Percentiles rank a stretch among this genome's conserved stretches.
Evolutionary conservation across 2,329 filamentous ascomycete species (phyloP).

Genomic region (Colletotrichum tropicale): DNA sequence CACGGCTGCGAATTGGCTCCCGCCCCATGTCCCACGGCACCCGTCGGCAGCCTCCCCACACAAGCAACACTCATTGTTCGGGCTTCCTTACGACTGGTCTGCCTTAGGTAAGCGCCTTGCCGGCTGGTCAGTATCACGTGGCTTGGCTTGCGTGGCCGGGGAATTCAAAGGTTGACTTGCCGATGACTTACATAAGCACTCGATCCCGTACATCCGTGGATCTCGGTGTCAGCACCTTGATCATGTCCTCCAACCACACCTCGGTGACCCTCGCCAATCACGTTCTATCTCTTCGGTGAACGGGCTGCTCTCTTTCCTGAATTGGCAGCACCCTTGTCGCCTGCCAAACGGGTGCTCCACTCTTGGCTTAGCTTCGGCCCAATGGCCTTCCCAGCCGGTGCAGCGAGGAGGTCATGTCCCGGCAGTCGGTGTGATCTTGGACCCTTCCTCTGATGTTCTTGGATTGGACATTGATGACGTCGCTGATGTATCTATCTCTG

Average conservation of each 20-base stretch:
- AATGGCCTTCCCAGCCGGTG: neutral
- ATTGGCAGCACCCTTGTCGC: neutral
- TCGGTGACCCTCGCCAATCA: neutral
- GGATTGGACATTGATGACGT: neutral
- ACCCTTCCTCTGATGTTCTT: neutral
- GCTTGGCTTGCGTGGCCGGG: neutral
- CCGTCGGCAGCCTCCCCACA: neutral
- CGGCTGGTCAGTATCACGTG: constrained; percentile 8
- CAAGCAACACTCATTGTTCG: neutral
- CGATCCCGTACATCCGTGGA: neutral
- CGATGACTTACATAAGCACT: neutral
- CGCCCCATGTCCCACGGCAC: neutral
- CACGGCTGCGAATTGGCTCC: constrained; percentile 5
- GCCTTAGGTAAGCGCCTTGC: neutral
- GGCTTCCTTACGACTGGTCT: neutral
- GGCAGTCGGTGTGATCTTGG: neutral
- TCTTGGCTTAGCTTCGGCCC: constrained; percentile 7
- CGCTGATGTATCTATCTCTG: neutral
- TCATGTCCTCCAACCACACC: neutral
- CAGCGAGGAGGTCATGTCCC: neutral
- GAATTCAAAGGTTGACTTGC: neutral
- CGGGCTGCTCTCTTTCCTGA: neutral
- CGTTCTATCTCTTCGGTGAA: neutral
- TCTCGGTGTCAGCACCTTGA: neutral
- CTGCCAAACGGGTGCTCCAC: constrained; percentile 1